Base-by-base conservation (phyloP, 2,329 filamentous ascomycete genomes). In the Colletotrichum cuscutae region DNA sequence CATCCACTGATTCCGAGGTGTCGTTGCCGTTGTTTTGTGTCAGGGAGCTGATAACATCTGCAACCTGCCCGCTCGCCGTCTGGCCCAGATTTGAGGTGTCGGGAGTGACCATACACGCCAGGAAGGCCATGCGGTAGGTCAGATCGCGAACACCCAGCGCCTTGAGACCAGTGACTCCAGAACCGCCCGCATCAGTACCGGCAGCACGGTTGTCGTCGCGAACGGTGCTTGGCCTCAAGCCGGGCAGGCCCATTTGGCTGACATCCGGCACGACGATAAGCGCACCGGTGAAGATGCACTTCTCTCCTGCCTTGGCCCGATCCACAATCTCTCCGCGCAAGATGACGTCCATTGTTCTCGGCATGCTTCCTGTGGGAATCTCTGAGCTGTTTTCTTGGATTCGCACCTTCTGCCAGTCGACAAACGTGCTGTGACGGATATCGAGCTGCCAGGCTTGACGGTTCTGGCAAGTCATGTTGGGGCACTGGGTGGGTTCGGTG, bases 381-480 rank as follows among this genome's bases (percentile, higher is more conserved):
- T 99, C 97, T 4, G 96, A 96, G 77, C 95, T 98, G 85, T 98
- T 99, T 83, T 99, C 97, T 83, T 99, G 97, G 74, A 98, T 95
- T 75, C 97, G 94, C 28, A 98, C 95, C 82, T 98, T 98, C 81
- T 99, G 97, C 97, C 97, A 99, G 84, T 99, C 97, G 74, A 99
- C 94, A 81, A 99, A 99, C 0, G 95, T 98, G 82, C 95, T 98
- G 82, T 97, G 96, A 56, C 95, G 90, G 79, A 99, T 98, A 78
- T 99, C 96, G n/a, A 99, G 85, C 76, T 95, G 92, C 97, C 97
- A 99, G n/a, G 94, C 95, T 71, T 92, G 86, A 30, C 97, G 92
- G 84, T 99, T 99, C 78, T 92, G 92, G 81, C 97, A 99, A 7
- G 89, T 93, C 30, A 86, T 81, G 80, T 98, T 98, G 11, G 97